These are phyloP conservation scores for Puccinia triticina DNA, from an alignment of 1,284 basidiomycete genomes.

Conservation along the genomic window DNA sequence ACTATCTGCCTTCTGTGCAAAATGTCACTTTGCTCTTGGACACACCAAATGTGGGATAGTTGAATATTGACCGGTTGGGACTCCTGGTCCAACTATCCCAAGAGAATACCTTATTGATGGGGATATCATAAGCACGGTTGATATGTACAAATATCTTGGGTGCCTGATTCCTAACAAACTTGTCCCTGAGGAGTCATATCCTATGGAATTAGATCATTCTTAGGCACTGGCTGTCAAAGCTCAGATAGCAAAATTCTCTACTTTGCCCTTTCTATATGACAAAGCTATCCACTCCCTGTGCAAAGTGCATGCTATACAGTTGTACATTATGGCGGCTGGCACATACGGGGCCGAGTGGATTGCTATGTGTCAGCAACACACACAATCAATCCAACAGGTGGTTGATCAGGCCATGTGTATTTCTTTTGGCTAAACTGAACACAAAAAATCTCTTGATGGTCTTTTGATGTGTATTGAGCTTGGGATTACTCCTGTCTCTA, in stretches of 20 bases:
- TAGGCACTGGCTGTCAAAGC: background rate
- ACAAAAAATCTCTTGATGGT: too few relatives aligned
- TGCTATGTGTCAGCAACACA: background rate
- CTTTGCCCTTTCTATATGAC: background rate
- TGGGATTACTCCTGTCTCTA: too few relatives aligned
- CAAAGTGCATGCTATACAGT: background rate
- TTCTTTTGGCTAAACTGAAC: too few relatives aligned
- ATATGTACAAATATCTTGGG: conserved; percentile 12
- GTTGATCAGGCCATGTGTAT: too few relatives aligned
- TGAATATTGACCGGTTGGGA: background rate
- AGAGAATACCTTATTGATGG: background rate
- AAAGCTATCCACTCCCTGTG: background rate
- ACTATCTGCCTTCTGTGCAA: background rate
- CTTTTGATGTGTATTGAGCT: too few relatives aligned
- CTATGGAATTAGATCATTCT: background rate
- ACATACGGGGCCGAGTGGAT: conserved; percentile 14
- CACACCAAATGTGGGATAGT: conserved; percentile 25
- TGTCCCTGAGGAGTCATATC: background rate
- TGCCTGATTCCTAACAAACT: conserved; percentile 1
- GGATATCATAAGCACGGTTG: background rate
- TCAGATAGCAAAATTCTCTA: background rate
- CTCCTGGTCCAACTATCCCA: background rate
- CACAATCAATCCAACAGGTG: background rate
- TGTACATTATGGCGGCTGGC: background rate
- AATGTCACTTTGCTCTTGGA: conserved; percentile 37